Evolutionary conservation across 2,329 filamentous ascomycete genomes (phyloP), one percentile per base, ranked within the genome.

Genomic region (Chrysoporthe austroafricana): DNA sequence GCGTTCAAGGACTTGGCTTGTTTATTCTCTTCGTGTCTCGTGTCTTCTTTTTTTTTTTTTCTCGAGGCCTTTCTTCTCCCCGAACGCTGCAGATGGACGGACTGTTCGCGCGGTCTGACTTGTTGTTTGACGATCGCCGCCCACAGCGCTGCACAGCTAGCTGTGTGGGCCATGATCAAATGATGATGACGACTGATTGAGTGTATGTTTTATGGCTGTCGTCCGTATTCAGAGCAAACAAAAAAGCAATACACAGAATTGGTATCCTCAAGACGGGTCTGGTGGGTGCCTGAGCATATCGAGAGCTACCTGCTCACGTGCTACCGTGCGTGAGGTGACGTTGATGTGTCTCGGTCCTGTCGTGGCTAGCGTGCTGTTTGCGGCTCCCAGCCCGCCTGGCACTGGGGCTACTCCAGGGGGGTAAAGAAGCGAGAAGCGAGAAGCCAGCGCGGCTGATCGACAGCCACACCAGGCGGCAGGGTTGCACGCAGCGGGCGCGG

Each of bases 1-100:
- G 68, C 66, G 68, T 70, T 63, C 34, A 50, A 44, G 52, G 58
- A 18, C 13, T 44, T 44, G 65, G 56, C 2, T 63, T 65, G 16
- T 62, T 50, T 60, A n/a, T 36, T 39, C 9, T 50, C 44, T 39
- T 52, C 18, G 13, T 34, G 18, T 39, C 26, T 36, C 26, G 26
- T 26, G 26, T 52, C 8, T 39, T 62, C 2, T 9, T n/a, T 18
- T 14, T 62, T 4, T 9, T n/a, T 18, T 14, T 6, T 21, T 46
- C 39, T n/a, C 11, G 21, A 43, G 48, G 11, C 26, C 7, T 16
- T 48, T 48, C 6, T 42, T 9, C 48, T 44, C 13, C 18, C 52
- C 26, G 36, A 7, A 26, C n/a, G 39, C 42, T n/a, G 36, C 34
- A 39, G 32, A 58, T 39, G 56, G 56, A 58, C 54, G 54, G 54